Evolutionary conservation across 2,329 filamentous ascomycete species (phyloP), one percentile per base, ranked within the genome.

Genomic region (Cladophialophora bantiana): DNA sequence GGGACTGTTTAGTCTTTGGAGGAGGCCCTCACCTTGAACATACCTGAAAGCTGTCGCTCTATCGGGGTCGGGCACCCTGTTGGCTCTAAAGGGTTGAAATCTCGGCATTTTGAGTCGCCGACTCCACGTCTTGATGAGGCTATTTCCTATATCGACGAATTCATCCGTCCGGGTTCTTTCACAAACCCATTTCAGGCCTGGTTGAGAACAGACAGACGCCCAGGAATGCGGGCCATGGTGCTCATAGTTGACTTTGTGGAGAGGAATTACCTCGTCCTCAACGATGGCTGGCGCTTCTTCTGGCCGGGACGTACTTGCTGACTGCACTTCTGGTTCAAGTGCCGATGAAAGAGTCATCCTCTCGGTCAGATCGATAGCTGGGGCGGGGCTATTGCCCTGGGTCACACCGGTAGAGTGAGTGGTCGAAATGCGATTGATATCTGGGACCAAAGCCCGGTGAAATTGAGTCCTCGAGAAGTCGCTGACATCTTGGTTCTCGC

Each of bases 161-260:
- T 63, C 50, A n/a, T 56, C 60, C 15, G 50, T 31, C 2, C 52
- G 15, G 10, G 38, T 55, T 45, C 34, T 40, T n/a, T 63, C 26
- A 34, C 52, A 42, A 36, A 63, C 26, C 60, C 60, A 63, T 26
- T 38, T 50, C 7, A 56, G 10, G 4, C 60, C 60, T 13, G 60
- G 60, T n/a, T 48, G 50, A 6, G 60, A 56, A 26, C 50, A 63
- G 35, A 63, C 26, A 13, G 60, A 63, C 4, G 36, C 35, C 60
- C 60, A 63, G 10, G 60, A 63, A 20, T 36, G 45, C 10, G 60
- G 60, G 6, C 60, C 60, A 20, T 63, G 60, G 35, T 63, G 55
- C 20, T 59, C 55, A 4, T 35, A 59, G 35, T 59, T n/a, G 7
- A 42, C 36, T 15, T 59, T 26, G 26, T 26, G 26, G 26, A 26